Evolutionary conservation across 805 yeast genomes (phyloP).

Genomic region (Candida khao-thaluensis): DNA sequence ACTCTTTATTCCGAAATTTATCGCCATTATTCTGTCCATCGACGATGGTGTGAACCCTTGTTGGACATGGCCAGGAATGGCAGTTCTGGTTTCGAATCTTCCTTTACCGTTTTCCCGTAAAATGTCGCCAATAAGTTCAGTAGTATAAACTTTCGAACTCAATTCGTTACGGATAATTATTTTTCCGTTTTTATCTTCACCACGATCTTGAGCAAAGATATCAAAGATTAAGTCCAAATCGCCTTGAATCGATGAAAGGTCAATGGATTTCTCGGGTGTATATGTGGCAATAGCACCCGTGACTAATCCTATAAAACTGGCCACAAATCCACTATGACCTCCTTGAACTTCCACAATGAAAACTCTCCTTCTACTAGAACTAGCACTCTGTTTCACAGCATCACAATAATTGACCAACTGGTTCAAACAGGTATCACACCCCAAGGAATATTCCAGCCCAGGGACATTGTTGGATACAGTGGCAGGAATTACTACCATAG

Average conservation of each 20-base stretch:
- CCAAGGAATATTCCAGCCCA: conserved; percentile 76
- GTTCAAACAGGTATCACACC: conserved; percentile 74
- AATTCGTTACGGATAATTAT: conserved; percentile 65
- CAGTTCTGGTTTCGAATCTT: conserved; percentile 73
- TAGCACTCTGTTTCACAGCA: conserved; percentile 74
- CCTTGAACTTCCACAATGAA: conserved; percentile 85
- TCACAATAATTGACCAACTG: conserved; percentile 72
- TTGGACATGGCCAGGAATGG: conserved; percentile 84
- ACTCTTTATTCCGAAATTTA: conserved; percentile 68
- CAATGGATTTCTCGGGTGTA: conserved; percentile 71
- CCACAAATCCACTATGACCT: conserved; percentile 79
- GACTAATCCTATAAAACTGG: conserved; percentile 64
- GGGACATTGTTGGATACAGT: conserved; percentile 81
- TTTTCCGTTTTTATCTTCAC: conserved; percentile 68
- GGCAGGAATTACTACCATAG: conserved; percentile 76
- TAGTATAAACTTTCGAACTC: conserved; percentile 64
- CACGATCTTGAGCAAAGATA: conserved; percentile 59
- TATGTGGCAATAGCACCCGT: conserved; percentile 75
- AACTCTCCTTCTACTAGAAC: conserved; percentile 74
- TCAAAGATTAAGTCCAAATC: conserved; percentile 63
- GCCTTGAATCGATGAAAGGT: conserved; percentile 57
- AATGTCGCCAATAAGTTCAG: conserved; percentile 70
- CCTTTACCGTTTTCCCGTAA: conserved; percentile 62
- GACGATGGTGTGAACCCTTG: conserved; percentile 80
- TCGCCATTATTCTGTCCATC: conserved; percentile 73